Evolutionary conservation across 345 rosid genomes (phyloP).

Genomic region (Pistacia atlantica): DNA sequence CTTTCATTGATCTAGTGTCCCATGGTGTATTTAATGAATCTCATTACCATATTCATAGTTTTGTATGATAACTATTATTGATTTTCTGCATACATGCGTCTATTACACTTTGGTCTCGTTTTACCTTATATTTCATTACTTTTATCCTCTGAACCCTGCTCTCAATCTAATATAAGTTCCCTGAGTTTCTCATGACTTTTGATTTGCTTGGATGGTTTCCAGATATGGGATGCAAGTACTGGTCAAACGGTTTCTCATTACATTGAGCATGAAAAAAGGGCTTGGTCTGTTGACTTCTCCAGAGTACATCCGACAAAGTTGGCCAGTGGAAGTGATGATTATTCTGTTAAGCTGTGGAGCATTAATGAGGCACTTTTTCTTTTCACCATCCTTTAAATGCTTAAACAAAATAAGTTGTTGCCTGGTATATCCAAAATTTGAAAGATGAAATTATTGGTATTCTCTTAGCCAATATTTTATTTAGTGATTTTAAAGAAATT

Average conservation of each 20-base stretch:
- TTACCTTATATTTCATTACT: not conserved
- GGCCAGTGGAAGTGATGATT: conserved; percentile 99
- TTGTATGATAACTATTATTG: conserved; percentile 1
- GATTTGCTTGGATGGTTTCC: conserved; percentile 39
- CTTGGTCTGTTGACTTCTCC: conserved; percentile 99
- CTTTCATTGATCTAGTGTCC: not conserved
- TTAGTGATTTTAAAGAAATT: too few species aligned
- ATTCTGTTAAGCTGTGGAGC: conserved; percentile 95
- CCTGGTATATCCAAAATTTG: conserved; percentile 7
- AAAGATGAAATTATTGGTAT: not conserved
- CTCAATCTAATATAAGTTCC: conserved; percentile 12
- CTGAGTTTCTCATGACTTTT: conserved; percentile 17
- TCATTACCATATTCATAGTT: not conserved
- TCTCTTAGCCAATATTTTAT: not conserved
- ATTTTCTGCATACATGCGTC: not conserved
- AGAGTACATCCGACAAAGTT: conserved; percentile 79
- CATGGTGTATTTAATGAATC: not conserved
- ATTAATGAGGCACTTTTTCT: conserved; percentile 69
- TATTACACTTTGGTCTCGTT: not conserved
- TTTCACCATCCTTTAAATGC: conserved; percentile 1
- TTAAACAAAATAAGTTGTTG: not conserved
- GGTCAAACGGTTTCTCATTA: conserved; percentile 79
- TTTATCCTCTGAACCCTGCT: conserved; percentile 8
- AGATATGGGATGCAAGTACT: conserved; percentile 97
- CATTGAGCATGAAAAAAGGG: conserved; percentile 87